Percentiles rank a stretch among this genome's conserved stretches.
phyloP scores from a whole-genome alignment of 768 basidiomycete genomes.

The Heimioporus sp. region DNA sequence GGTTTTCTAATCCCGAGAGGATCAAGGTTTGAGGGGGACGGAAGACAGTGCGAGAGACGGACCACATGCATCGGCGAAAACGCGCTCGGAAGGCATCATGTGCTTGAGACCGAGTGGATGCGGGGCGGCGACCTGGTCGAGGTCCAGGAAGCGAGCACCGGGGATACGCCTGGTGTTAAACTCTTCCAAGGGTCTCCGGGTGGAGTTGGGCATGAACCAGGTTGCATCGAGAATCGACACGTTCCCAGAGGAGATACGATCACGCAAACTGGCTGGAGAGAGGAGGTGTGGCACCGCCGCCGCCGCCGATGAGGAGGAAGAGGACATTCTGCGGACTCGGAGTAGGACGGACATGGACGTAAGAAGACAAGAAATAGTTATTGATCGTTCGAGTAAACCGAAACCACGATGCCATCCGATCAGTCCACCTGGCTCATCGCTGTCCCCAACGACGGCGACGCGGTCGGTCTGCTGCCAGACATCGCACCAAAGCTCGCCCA shows the following conservation, averaged over 20 bases:
- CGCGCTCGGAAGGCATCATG: conserved; percentile 80
- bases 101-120: conserved; percentile 84
- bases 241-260: conserved; percentile 32
- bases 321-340: conserved; percentile 33
- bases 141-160: conserved; percentile 69
- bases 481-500: conserved; percentile 58
- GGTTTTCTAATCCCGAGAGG: conserved; percentile 44
- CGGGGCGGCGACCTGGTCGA: conserved; percentile 73
- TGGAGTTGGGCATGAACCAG: conserved; percentile 93
- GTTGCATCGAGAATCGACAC: conserved; percentile 65
- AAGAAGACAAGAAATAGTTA: neutral
- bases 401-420: conserved; percentile 83
- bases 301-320: conserved; percentile 29
- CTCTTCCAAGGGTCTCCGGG: conserved; percentile 68
- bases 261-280: conserved; percentile 47
- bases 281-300: conserved; percentile 48
- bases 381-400: conserved; percentile 3
- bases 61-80: conserved; percentile 83
- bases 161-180: conserved; percentile 67
- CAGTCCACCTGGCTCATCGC: conserved; percentile 93
- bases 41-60: conserved; percentile 28
- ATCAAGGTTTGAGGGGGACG: conserved; percentile 5
- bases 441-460: conserved; percentile 83
- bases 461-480: conserved; percentile 71
- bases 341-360: conserved; percentile 3